A percentile compares a stretch with the other conserved stretches of the same genome.
These are phyloP conservation scores for Metschnikowia drakensbergensis DNA, from an alignment of 805 yeast species.

Conservation along the genomic window DNA sequence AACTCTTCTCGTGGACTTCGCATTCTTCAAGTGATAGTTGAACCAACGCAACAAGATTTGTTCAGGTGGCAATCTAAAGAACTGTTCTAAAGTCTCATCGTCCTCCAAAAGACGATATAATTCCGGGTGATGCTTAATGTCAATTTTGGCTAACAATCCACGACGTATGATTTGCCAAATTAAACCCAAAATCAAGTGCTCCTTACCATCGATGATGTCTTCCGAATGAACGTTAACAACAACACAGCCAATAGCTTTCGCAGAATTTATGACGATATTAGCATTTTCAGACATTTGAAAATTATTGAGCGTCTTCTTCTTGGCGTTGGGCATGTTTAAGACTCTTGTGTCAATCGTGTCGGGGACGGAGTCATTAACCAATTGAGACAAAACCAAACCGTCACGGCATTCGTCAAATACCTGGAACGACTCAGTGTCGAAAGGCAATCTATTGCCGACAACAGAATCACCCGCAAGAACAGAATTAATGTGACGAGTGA, in stretches of 20 bases:
- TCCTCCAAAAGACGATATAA: slow-evolving; percentile 90
- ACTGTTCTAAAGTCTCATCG: slow-evolving; percentile 96
- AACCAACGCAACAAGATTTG: slow-evolving; percentile 96
- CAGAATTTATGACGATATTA: slow-evolving; percentile 95
- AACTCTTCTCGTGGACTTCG: slow-evolving; percentile 84
- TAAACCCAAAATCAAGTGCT: slow-evolving; percentile 84
- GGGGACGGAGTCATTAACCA: slow-evolving; percentile 96
- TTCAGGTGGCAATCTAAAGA: slow-evolving; percentile 94
- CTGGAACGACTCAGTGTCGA: slow-evolving; percentile 92
- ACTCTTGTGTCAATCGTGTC: slow-evolving; percentile 98
- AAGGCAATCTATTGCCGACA: slow-evolving; percentile 80
- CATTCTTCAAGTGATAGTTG: slow-evolving; percentile 91
- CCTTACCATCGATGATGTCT: slow-evolving; percentile 91
- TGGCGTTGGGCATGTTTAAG: slow-evolving; percentile 73
- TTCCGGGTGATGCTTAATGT: slow-evolving; percentile 94
- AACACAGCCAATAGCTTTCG: slow-evolving; percentile 97
- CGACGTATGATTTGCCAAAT: slow-evolving; percentile 98
- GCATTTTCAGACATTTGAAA: slow-evolving; percentile 97
- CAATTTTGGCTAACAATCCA: slow-evolving; percentile 91
- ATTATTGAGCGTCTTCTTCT: slow-evolving; percentile 77
- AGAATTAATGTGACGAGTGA: slow-evolving; percentile 91
- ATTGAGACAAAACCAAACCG: slow-evolving; percentile 86
- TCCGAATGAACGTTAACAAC: slow-evolving; percentile 97
- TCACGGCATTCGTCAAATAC: slow-evolving; percentile 95
- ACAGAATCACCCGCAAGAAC: slow-evolving; percentile 87